phyloP scores from a whole-genome alignment of 2,329 filamentous ascomycete species.

The Huntiella omanensis region DNA sequence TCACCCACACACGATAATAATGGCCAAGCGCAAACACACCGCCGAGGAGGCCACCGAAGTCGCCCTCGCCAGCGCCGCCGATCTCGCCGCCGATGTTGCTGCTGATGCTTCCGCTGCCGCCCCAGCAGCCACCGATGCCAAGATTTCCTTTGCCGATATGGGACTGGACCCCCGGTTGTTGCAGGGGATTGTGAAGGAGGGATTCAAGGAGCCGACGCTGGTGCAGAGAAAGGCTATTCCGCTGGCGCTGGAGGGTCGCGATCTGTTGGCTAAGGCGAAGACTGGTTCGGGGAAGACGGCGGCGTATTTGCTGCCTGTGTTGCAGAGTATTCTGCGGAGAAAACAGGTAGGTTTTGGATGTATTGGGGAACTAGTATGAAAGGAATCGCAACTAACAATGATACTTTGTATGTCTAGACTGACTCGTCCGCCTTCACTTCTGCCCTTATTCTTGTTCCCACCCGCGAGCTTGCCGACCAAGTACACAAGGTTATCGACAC shows the following conservation, averaged over 20 bases:
- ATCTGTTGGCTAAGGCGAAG: slow-evolving; percentile 80
- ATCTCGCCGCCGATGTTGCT: not conserved
- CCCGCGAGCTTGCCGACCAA: slow-evolving; percentile 83
- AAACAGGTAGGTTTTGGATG: slow-evolving; percentile 36
- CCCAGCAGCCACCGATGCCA: not conserved
- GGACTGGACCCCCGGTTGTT: slow-evolving; percentile 70
- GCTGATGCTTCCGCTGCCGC: not conserved
- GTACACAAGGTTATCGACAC: slow-evolving; percentile 61
- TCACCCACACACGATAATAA: not conserved
- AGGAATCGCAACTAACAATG: slow-evolving; percentile 7
- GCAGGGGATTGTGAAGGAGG: slow-evolving; percentile 67
- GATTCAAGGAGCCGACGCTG: slow-evolving; percentile 70
- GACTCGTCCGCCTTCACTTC: slow-evolving; percentile 38
- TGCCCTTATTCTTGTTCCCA: slow-evolving; percentile 81
- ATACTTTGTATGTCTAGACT: slow-evolving; percentile 15
- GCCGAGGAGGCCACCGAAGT: not conserved
- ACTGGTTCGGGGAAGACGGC: slow-evolving; percentile 95
- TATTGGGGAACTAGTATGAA: no score
- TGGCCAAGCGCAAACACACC: not conserved
- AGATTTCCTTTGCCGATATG: slow-evolving; percentile 49
- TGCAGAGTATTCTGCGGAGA: slow-evolving; percentile 64
- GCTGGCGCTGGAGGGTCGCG: slow-evolving; percentile 66
- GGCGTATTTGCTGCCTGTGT: slow-evolving; percentile 80
- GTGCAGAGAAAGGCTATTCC: slow-evolving; percentile 82
- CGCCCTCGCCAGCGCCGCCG: not conserved